Conservation (phyloP, 768 basidiomycete species). For the Podaxis carcinomalis region DNA sequence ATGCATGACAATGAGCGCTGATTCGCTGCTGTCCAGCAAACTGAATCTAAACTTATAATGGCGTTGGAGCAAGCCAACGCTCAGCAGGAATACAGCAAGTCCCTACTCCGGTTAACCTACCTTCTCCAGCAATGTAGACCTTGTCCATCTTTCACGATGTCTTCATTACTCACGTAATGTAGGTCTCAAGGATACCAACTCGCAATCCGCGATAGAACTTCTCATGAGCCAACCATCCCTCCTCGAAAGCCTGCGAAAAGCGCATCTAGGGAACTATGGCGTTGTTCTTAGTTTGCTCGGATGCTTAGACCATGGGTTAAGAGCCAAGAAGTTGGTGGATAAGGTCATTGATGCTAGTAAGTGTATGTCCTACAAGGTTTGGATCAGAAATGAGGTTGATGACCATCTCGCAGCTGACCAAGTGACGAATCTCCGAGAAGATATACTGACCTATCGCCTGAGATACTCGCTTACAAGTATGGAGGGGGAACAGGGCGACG, state of each 20-base stretch:
- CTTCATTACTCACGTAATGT: slow-evolving; percentile 1
- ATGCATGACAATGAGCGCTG: neutral
- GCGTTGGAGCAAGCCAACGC: slow-evolving; percentile 71
- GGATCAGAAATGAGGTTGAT: neutral
- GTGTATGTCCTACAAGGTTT: slow-evolving; percentile 12
- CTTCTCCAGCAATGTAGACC: slow-evolving; percentile 72
- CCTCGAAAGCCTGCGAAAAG: slow-evolving; percentile 84
- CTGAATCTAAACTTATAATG: slow-evolving; percentile 57
- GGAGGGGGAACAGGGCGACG: slow-evolving; percentile 57
- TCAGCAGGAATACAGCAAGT: slow-evolving; percentile 75
- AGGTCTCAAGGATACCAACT: slow-evolving; percentile 65
- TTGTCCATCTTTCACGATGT: neutral
- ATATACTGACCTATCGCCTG: slow-evolving; percentile 77
- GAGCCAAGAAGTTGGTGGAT: slow-evolving; percentile 88
- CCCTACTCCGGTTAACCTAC: slow-evolving; percentile 73
- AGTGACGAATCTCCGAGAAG: slow-evolving; percentile 88
- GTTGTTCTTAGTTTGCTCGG: slow-evolving; percentile 88
- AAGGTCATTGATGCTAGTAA: slow-evolving; percentile 74
- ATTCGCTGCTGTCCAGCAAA: slow-evolving; percentile 28
- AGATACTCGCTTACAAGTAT: slow-evolving; percentile 82
- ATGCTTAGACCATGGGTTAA: slow-evolving; percentile 83
- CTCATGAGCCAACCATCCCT: slow-evolving; percentile 77
- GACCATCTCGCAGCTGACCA: slow-evolving; percentile 64
- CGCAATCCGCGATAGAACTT: slow-evolving; percentile 79
- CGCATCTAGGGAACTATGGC: slow-evolving; percentile 89